Base-by-base conservation (phyloP, 129 eudicot species). In the Centaurea solstitialis region DNA sequence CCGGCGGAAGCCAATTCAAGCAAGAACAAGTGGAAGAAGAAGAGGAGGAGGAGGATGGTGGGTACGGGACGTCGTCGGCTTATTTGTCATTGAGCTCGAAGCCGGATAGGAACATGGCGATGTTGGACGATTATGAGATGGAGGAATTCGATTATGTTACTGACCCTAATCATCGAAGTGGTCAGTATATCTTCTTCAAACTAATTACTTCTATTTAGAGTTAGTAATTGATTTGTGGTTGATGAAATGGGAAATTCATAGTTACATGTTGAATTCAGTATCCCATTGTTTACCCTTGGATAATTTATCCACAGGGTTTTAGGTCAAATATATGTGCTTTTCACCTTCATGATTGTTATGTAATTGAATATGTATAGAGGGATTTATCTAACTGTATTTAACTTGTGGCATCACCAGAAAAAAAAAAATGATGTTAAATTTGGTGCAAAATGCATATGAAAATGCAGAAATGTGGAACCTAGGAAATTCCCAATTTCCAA, bases 121-220 rank as follows among this genome's bases (percentile, higher is more conserved):
- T 85, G 85, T 37, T 85, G 40, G 99, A 96, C 40, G 99, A 95
- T 62, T 94, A 92, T 86, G 98, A 94, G 76, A 81, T 89, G 87
- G 97, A 88, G 70, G 98, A 92, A 70, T 81, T 87, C 77, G 96
- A 82, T 33, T 86, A 70, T 41, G 62, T 9, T 35, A 64, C 76
- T 72, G 89, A 89, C 87, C 93, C 98, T 61, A 91, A 88, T 43
- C 99, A 96, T 77, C 93, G 97, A 18, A 96, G 98, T 78, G 99
- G 97, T 88, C 12, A 26, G 85, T 84, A 15, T n/a, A n/a, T n/a
- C n/a, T n/a, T 43, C 9, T n/a, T 8, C 6, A 11, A 24, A 69
- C 15, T 43, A 43, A 4, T 4, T 67, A 7, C 0, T 66, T 76
- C 18, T 9, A 33, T 62, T 62, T 77, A 4, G 69, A 33, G 41